Evolutionary conservation across 2,329 filamentous ascomycete species (phyloP).

Genomic region (Westerdykella aurantiaca): DNA sequence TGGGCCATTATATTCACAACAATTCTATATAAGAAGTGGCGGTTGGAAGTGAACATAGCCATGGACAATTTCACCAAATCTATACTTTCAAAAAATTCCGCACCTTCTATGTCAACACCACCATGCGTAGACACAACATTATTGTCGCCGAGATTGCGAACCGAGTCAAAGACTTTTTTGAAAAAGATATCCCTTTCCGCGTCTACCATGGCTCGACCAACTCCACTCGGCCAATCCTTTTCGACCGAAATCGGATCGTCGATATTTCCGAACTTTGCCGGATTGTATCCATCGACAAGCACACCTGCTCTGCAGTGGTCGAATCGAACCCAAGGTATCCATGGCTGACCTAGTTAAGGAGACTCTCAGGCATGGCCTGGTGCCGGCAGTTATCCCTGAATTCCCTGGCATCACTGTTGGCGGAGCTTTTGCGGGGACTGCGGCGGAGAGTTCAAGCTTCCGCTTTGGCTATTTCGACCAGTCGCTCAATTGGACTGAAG

Average conservation of each 20-base stretch:
- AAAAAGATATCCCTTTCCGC: neutral
- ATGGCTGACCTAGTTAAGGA: conserved; percentile 57
- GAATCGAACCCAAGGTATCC: conserved; percentile 56
- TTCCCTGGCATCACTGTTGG: conserved; percentile 61
- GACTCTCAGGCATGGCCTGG: conserved; percentile 48
- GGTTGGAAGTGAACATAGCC: too few species aligned
- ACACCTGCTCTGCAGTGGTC: neutral
- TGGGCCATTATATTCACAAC: too few species aligned
- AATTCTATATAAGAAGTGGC: too few species aligned
- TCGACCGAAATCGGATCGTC: neutral
- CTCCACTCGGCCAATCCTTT: neutral
- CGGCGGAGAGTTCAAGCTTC: conserved; percentile 59
- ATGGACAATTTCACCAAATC: too few species aligned
- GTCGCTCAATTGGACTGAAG: conserved; percentile 55
- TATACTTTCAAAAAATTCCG: too few species aligned
- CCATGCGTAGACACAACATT: neutral
- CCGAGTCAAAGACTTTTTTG: neutral
- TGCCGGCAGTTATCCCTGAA: conserved; percentile 56
- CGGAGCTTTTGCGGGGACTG: conserved; percentile 58
- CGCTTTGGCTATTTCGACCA: conserved; percentile 58
- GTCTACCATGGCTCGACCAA: neutral
- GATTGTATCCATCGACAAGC: neutral
- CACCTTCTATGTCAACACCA: neutral
- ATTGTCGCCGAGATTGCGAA: neutral
- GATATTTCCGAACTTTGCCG: neutral